These are phyloP conservation scores for Calendula officinalis DNA, from an alignment of 129 eudicot genomes.

Conservation along the genomic window DNA sequence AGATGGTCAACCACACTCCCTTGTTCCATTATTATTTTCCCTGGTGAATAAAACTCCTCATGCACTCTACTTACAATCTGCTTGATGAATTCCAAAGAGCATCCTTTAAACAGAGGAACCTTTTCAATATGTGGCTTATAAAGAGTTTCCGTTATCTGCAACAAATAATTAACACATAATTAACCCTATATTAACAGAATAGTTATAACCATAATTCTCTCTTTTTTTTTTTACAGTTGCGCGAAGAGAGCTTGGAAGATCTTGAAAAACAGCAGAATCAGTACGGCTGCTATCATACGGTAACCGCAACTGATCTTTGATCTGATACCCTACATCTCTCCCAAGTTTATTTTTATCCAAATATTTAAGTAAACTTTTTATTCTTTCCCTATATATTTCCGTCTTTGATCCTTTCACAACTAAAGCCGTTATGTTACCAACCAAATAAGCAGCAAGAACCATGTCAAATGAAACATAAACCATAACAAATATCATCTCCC, in stretches of 20 bases:
- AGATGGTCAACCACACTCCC: too few relatives aligned
- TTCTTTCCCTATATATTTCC: conserved; percentile 80
- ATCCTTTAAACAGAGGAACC: too few relatives aligned
- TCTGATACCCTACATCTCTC: conserved; percentile 62
- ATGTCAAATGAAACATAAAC: conserved; percentile 85
- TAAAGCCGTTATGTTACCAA: conserved; percentile 97
- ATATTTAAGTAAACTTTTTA: conserved; percentile 69
- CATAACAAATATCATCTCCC: conserved; percentile 90
- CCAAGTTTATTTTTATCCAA: conserved; percentile 75
- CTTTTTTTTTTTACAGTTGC: too few relatives aligned
- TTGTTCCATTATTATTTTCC: too few relatives aligned
- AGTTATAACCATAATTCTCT: too few relatives aligned
- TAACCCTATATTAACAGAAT: too few relatives aligned
- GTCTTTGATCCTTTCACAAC: conserved; percentile 30
- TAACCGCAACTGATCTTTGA: conserved; percentile 70
- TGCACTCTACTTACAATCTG: too few relatives aligned
- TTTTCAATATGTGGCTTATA: too few relatives aligned
- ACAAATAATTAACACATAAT: too few relatives aligned
- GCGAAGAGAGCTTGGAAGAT: conserved; percentile 83
- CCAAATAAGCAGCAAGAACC: conserved; percentile 90
- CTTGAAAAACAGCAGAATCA: conserved; percentile 67
- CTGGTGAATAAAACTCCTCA: too few relatives aligned
- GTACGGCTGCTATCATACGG: conserved; percentile 80
- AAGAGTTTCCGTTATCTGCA: too few relatives aligned
- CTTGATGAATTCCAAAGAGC: too few relatives aligned